phyloP scores from a whole-genome alignment of 2,329 filamentous ascomycete species.

The Aspergillus ochraceus region DNA sequence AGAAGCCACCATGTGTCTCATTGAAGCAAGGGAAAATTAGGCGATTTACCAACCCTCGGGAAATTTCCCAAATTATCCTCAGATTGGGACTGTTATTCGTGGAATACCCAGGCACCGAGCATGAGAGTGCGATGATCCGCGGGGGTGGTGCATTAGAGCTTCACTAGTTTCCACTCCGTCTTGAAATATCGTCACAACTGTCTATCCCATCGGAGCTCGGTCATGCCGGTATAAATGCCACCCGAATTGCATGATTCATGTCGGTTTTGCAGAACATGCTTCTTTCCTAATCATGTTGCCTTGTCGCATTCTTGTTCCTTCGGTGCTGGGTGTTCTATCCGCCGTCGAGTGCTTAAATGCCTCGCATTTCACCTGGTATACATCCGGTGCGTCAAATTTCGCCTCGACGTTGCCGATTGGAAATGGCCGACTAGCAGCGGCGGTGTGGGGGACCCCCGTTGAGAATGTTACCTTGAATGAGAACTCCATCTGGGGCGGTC shows the following conservation, averaged over 20 bases:
- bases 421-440: constrained; percentile 20
- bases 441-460: constrained; percentile 13
- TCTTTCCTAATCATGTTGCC: background rate
- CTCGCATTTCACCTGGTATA: constrained; percentile 12
- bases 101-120: background rate
- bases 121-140: background rate
- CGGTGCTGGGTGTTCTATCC: background rate
- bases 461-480: constrained; percentile 23
- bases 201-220: background rate
- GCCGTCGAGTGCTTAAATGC: background rate
- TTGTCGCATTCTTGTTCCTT: background rate
- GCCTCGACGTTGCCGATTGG: constrained; percentile 18
- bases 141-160: background rate
- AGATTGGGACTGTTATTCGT: background rate
- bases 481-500: constrained; percentile 22
- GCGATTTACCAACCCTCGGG: background rate
- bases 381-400: constrained; percentile 17
- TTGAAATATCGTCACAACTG: background rate
- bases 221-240: background rate
- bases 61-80: background rate
- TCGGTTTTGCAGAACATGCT: background rate
- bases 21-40: background rate
- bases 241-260: background rate
- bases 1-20: too few species aligned
- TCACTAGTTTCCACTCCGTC: background rate